Evolutionary conservation across 1,139 yeast genomes (phyloP), one percentile per base, ranked within the genome.

Genomic region (Debaryomycetaceae sp.): DNA sequence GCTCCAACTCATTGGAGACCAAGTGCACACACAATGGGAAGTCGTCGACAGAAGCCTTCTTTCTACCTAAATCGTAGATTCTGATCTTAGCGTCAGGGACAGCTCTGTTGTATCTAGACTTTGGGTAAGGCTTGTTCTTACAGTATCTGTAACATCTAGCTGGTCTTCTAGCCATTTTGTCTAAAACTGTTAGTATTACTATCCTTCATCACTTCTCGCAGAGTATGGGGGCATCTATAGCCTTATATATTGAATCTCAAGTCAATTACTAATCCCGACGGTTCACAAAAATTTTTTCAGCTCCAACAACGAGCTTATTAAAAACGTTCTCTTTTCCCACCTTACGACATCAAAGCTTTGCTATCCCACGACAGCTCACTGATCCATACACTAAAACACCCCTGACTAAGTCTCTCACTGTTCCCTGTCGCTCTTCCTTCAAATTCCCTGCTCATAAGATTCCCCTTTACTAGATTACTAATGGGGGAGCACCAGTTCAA

Each of bases 61-160:
- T 92, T 81, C 96, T 89, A 79, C 98, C 98, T 70, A 92, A 84
- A 78, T 92, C 98, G 75, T 86, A 92, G 77, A 94, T 89, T 81
- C 98, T 87, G 75, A 92, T 89, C 87, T 92, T 92, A 63, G 98
- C 83, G 78, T 92, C 98, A 78, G 99, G 99, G 71, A 92, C 99
- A 80, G 97, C 98, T 85, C 99, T 91, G 89, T 92, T 92, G 89
- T 89, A 92, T 79, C 98, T 88, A 67, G 98, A 91, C 85, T 92
- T 92, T 80, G 99, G 99, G 88, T 82, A 92, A 67, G 99, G 98
- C 84, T 92, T 92, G 96, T 94, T 94, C 88, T 94, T 92, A 85
- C 96, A 94, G 95, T 91, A 92, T 83, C 98, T 89, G 96, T 92
- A 92, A 84, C 98, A 92, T 85, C 98, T 88, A 84, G 98, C 98